Percentiles rank a stretch among this genome's conserved stretches.
Conservation (phyloP, 2,329 filamentous ascomycete genomes). For the Apiospora sp. region DNA sequence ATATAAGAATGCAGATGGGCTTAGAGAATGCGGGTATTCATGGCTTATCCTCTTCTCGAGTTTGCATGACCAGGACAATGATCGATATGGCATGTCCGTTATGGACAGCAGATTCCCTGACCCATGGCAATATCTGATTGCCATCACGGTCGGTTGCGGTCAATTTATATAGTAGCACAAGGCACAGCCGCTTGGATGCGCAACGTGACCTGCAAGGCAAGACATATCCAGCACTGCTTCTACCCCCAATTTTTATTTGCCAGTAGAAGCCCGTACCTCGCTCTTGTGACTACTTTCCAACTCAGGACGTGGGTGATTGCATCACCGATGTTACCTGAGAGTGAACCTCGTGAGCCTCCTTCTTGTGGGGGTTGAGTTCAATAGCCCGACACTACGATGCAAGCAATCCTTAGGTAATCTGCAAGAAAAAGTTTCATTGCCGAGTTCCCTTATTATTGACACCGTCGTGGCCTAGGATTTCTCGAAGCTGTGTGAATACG, state of each 20-base stretch:
- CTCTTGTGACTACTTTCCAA: constrained; percentile 11
- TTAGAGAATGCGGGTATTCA: background rate
- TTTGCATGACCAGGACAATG: background rate
- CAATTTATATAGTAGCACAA: constrained; percentile 18
- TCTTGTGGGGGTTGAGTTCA: background rate
- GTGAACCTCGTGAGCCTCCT: background rate
- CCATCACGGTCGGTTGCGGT: constrained; percentile 9
- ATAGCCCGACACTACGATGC: background rate
- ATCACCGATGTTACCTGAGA: constrained; percentile 9
- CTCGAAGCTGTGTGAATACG: background rate
- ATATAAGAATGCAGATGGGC: background rate
- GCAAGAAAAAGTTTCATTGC: background rate
- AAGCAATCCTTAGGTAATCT: background rate
- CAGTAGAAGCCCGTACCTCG: background rate
- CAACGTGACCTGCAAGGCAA: constrained; percentile 14
- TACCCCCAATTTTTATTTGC: constrained; percentile 1
- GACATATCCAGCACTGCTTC: background rate
- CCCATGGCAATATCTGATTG: background rate
- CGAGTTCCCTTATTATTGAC: background rate
- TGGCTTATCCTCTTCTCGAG: background rate
- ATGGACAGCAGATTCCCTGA: background rate
- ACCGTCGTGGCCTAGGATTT: background rate
- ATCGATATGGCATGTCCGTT: background rate
- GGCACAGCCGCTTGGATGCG: background rate
- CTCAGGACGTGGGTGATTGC: background rate